phyloP scores from a whole-genome alignment of 2,329 filamentous ascomycete species.

The Claviceps lovelessii region DNA sequence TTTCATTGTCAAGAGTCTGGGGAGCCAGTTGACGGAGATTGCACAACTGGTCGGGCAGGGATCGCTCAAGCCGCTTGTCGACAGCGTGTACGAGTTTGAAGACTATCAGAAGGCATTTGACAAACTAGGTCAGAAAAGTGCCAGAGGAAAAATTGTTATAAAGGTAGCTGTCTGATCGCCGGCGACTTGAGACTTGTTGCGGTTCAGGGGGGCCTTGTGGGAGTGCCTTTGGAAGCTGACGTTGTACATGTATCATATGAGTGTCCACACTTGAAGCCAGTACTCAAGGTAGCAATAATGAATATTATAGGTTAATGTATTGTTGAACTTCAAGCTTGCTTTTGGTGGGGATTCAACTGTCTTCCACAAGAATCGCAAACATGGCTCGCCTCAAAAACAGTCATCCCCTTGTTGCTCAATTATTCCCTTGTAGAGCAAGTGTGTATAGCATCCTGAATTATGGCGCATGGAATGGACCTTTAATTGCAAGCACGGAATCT shows the following conservation, averaged over 20 bases:
- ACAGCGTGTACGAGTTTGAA: slow-evolving; percentile 25
- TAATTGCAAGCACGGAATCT: not conserved
- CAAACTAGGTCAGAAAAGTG: slow-evolving; percentile 19
- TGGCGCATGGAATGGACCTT: no score
- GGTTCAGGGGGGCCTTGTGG: not conserved
- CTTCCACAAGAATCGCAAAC: no score
- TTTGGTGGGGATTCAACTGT: no score
- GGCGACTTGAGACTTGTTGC: not conserved
- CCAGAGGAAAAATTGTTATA: slow-evolving; percentile 27
- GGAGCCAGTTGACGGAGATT: slow-evolving; percentile 21
- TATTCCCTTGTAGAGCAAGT: no score
- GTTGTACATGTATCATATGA: not conserved
- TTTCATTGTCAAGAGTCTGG: slow-evolving; percentile 24
- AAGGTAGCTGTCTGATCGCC: slow-evolving; percentile 12
- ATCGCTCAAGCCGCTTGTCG: slow-evolving; percentile 19
- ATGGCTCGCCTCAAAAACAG: no score
- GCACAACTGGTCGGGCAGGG: slow-evolving; percentile 19
- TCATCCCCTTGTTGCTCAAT: no score
- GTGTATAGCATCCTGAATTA: no score
- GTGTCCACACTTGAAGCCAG: no score
- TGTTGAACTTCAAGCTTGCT: no score
- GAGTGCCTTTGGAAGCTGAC: not conserved
- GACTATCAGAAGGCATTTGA: slow-evolving; percentile 25
- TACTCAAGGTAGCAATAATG: no score
- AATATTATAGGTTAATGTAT: no score